Base-by-base conservation (phyloP, 2,329 filamentous ascomycete genomes). In the Ustulina deusta region DNA sequence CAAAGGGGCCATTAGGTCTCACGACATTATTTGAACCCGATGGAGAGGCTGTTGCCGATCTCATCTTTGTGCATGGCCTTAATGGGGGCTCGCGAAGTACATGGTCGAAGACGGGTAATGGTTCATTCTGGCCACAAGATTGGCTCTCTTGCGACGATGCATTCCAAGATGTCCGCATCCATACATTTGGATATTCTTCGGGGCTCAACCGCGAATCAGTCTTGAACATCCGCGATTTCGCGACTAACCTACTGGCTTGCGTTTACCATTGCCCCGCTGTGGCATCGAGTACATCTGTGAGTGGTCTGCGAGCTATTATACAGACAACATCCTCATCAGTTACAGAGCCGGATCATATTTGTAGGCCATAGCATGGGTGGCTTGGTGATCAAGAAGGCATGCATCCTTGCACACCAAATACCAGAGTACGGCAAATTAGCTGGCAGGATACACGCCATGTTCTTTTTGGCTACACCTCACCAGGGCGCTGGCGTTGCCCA, bases 381-480 rank as follows among this genome's bases (percentile, higher is more conserved):
- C 1, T n/a, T 66, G 20, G 64, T 66, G 44, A 63, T 66, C 27
- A 81, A 81, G 60, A 76, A 76, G 63, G 79, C 79, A 0, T 79
- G 74, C 48, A 74, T 81, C 10, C 64, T 80, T 0, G 76, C 72
- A 2, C 66, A 66, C 4, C 72, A 76, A 10, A 55, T 69, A 0
- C n/a, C 40, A 0, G 68, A 69, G 1, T 80, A 74, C 56, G 15
- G 61, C 1, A 25, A 66, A 0, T 34, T 80, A 1, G 72, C 72
- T 3, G 42, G 69, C 0, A 68, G 76, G 1, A 68, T 80, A 3
- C 61, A 60, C 1, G 71, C 75, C 0, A 77, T 82, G 0, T 71
- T 82, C 29, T 83, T 83, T 44, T 69, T 83, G 0, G 80, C 75
- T 0, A 81, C 79, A 0, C 81, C 81, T 11, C 81, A 83, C 55